Evolutionary conservation across 83 land plant species (phyloP), one percentile per base, ranked within the genome.

Genomic region (Thuja plicata): DNA sequence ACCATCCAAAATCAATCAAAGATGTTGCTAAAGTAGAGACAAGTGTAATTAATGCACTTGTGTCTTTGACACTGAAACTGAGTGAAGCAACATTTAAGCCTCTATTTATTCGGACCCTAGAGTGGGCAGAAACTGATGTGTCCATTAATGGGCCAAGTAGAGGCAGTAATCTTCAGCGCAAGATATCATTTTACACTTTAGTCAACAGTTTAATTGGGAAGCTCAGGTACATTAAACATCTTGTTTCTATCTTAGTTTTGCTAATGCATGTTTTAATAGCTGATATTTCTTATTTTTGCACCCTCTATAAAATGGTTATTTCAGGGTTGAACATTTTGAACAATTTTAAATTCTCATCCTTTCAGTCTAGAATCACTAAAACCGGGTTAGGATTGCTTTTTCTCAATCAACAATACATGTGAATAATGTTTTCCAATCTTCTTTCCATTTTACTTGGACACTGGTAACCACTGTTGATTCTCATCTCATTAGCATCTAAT

Each of bases 41-140:
- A 10, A 89, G 89, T 87, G 93, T 96, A n/a, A 90, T 97, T 3
- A 76, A 86, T 90, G 91, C 99, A 6, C 55, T 96, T 66, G 77
- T 90, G 87, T 55, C 92, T 55, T 92, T 98, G 46, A 94, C 96
- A 62, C 87, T 97, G 93, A 98, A 96, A 89, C 74, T 98, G 66
- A 98, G 98, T 35, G 99, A 98, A 91, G 91, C 92, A 13, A 94
- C 97, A 93, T 98, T 98, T 90, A 97, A 93, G 90, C 99, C 99
- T 87, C 91, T 97, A 54, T 98, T 97, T 88, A 87, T 96, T 45
- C 90, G 76, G 78, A 88, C 90, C 86, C 89, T 97, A 78, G 99
- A 97, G 66, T 98, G 99, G 99, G 95, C 95, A 30, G 96, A 95
- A 88, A 87, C 94, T n/a, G 89, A 89, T 15, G 81, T 89, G 37